Percentiles rank a stretch among this genome's conserved stretches.
phyloP scores from a whole-genome alignment of 139 green algal genomes.

The Chlorella sp. region DNA sequence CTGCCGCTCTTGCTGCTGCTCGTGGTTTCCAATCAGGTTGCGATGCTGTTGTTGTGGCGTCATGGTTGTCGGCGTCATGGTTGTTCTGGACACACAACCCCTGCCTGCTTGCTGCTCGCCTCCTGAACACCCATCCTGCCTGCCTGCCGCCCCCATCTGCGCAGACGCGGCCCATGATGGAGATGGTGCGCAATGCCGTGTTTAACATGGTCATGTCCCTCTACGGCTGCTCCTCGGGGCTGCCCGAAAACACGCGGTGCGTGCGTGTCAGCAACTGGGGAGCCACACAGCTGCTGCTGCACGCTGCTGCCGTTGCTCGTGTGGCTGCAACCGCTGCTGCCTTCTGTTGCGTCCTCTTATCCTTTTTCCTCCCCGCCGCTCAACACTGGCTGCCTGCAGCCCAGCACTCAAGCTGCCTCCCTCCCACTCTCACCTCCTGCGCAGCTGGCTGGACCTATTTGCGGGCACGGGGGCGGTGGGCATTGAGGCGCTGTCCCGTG shows the following conservation, averaged over 20 bases:
- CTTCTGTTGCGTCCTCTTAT: neutral
- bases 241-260: slow-evolving; percentile 52
- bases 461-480: slow-evolving; percentile 76
- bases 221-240: slow-evolving; percentile 40
- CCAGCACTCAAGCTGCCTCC: neutral
- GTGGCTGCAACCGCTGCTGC: neutral
- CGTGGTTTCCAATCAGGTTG: too few relatives aligned
- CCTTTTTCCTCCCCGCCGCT: neutral
- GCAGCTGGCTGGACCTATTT: slow-evolving; percentile 87
- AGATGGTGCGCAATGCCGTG: slow-evolving; percentile 80
- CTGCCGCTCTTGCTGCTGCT: neutral
- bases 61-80: too few relatives aligned
- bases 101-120: neutral
- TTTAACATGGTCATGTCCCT: slow-evolving; percentile 83
- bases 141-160: neutral
- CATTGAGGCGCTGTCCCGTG: slow-evolving; percentile 72
- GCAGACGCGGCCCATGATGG: slow-evolving; percentile 90
- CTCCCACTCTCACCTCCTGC: too few relatives aligned
- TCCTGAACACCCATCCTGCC: neutral
- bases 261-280: neutral
- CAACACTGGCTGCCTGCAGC: neutral
- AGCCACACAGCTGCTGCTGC: neutral
- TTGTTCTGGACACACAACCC: too few relatives aligned
- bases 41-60: too few relatives aligned
- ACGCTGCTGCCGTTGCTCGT: neutral